Conservation (phyloP, 1,139 yeast species). For the Blastobotrys arbuscula region DNA sequence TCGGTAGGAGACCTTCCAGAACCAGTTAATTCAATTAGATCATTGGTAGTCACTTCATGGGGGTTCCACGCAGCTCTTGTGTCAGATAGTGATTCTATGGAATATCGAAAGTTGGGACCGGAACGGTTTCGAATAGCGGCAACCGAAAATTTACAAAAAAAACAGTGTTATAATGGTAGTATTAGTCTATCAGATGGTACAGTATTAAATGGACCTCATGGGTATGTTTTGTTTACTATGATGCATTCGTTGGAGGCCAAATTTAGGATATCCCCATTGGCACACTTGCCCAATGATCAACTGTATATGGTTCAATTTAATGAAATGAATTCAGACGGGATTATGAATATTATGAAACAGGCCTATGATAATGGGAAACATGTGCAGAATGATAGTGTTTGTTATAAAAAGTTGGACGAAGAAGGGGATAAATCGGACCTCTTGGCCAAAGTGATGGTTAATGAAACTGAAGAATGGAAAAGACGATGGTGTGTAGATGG, state of each 20-base stretch:
- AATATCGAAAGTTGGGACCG: constrained; percentile 56
- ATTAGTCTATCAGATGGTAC: constrained; percentile 19
- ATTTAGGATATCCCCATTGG: constrained; percentile 68
- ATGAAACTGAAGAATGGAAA: constrained; percentile 22
- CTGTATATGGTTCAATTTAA: constrained; percentile 52
- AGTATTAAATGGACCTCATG: constrained; percentile 41
- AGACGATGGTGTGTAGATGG: constrained; percentile 38
- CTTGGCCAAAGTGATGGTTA: constrained; percentile 20
- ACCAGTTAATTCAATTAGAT: constrained; percentile 33
- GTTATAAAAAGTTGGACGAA: constrained; percentile 24
- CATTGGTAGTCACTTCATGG: constrained; percentile 74
- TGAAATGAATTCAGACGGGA: constrained; percentile 34
- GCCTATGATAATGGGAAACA: constrained; percentile 59
- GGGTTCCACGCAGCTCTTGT: constrained; percentile 82
- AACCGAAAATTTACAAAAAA: constrained; percentile 41
- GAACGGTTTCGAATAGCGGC: constrained; percentile 72
- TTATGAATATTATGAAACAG: constrained; percentile 52
- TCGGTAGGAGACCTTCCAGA: not conserved
- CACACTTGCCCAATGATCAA: constrained; percentile 35
- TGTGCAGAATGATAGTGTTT: constrained; percentile 37
- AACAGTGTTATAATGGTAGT: constrained; percentile 48
- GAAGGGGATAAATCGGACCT: not conserved
- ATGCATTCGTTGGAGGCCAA: constrained; percentile 60
- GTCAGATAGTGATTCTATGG: constrained; percentile 70
- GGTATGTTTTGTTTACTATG: constrained; percentile 64